phyloP scores from a whole-genome alignment of 202 grass and related monocot genomes.

The Zizania palustris region DNA sequence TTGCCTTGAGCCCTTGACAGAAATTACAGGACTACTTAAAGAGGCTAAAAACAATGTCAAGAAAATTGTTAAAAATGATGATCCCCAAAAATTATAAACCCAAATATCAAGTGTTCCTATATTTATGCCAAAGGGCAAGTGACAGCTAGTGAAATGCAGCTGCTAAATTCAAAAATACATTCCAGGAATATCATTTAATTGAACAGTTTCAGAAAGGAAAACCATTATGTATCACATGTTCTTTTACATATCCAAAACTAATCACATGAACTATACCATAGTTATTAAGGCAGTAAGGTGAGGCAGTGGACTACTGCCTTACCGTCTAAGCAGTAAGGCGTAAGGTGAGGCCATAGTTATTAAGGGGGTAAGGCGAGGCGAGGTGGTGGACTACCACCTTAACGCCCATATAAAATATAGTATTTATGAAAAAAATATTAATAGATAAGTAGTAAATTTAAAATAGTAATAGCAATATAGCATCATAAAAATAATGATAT shows the following conservation, averaged over 20 bases:
- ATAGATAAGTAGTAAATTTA: too few relatives aligned
- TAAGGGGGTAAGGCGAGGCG: too few relatives aligned
- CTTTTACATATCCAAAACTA: neutral
- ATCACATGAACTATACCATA: neutral
- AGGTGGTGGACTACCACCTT: too few relatives aligned
- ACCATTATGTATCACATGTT: neutral
- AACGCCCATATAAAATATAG: too few relatives aligned
- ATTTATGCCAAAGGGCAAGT: neutral
- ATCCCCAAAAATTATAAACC: too few relatives aligned
- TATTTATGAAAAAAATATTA: too few relatives aligned
- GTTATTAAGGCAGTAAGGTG: too few relatives aligned
- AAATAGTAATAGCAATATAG: too few relatives aligned
- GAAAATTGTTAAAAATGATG: neutral
- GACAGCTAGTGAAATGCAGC: neutral
- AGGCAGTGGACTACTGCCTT: too few relatives aligned
- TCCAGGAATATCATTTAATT: neutral
- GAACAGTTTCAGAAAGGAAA: neutral
- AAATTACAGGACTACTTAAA: neutral
- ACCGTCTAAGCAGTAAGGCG: too few relatives aligned
- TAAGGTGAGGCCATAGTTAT: too few relatives aligned
- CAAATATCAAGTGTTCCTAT: neutral
- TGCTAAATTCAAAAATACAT: neutral
- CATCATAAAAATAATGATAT: too few relatives aligned
- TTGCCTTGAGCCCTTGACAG: neutral
- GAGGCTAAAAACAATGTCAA: neutral